Conservation (phyloP, 805 yeast species). For the Candida caryicola region DNA sequence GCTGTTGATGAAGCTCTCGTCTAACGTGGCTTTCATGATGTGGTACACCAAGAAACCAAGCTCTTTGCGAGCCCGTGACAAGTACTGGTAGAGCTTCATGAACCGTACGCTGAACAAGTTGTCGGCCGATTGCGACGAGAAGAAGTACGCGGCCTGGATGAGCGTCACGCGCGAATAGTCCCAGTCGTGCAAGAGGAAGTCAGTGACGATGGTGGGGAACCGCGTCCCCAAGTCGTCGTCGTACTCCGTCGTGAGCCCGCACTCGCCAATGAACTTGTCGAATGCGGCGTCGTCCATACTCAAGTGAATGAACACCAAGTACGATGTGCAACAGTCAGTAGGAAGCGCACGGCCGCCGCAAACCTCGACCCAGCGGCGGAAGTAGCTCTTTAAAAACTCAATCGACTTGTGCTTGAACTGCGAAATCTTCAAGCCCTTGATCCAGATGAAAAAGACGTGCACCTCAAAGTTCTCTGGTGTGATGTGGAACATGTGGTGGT, state of each 20-base stretch:
- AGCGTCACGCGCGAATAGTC: constrained; percentile 22
- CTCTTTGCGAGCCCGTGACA: constrained; percentile 20
- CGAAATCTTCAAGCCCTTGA: constrained; percentile 60
- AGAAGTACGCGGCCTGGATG: constrained; percentile 31
- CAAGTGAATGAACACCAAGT: constrained; percentile 34
- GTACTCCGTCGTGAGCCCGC: constrained; percentile 16
- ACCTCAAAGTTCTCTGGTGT: constrained; percentile 49
- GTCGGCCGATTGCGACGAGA: constrained; percentile 28
- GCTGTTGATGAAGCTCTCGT: constrained; percentile 25
- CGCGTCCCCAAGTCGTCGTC: constrained; percentile 14
- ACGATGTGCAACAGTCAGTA: background rate
- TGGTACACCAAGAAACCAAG: constrained; percentile 30
- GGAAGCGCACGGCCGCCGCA: background rate
- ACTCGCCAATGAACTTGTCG: constrained; percentile 19
- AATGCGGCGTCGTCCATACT: constrained; percentile 25
- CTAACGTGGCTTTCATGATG: constrained; percentile 26
- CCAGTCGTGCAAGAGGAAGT: constrained; percentile 20
- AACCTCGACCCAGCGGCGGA: background rate
- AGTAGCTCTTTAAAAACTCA: constrained; percentile 39
- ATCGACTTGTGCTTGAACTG: constrained; percentile 51
- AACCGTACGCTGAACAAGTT: constrained; percentile 27
- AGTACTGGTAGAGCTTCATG: constrained; percentile 24
- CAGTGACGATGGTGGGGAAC: constrained; percentile 29
- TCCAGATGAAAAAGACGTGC: constrained; percentile 44
- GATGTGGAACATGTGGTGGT: constrained; percentile 34